Evolutionary conservation across 2,329 filamentous ascomycete species (phyloP), one percentile per base, ranked within the genome.

Genomic region (Fusarium goolgardi): DNA sequence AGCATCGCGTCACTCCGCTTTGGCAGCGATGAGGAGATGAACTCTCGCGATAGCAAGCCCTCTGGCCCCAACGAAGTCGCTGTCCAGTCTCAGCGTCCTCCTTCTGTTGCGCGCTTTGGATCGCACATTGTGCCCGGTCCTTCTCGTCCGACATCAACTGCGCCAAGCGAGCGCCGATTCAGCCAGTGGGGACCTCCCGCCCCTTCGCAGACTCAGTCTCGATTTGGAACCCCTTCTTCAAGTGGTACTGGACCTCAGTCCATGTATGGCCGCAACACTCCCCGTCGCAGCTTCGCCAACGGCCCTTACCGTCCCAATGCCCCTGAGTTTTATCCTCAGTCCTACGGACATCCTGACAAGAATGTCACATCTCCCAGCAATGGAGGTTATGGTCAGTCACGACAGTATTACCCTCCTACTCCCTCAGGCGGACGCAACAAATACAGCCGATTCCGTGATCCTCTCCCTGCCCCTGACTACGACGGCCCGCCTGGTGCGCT

Each of bases 281-380:
- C 74, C 15, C 76, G 75, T 7, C 71, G 75, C 11, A 76, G 75
- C 47, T 78, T 78, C 29, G 74, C 73, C 37, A 72, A 67, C 44
- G 66, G 65, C 5, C 58, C 65, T 13, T 80, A 79, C 63, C 73
- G 77, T 11, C 73, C 76, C 34, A 75, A 71, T 34, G 76, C 75
- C n/a, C 70, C 74, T 6, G 78, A 79, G 55, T 77, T 78, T 27
- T 76, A 75, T 27, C 76, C 75, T 16, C 72, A 75, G 31, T 66
- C 71, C 27, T 70, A 71, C 20, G 54, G 61, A 2, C 29, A 70
- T 31, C 55, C 67, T 11, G 75, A 75, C 35, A 71, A 71, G 60
- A 60, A 35, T 27, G 32, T 20, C 6, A 7, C n/a, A 37, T 61
- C 63, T 43, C 16, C 60, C 16, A 59, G 59, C 10, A 71, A 69